Percentiles rank a stretch among this genome's conserved stretches.
Conservation (phyloP, 306 rosid genomes). For the Inga laurina region DNA sequence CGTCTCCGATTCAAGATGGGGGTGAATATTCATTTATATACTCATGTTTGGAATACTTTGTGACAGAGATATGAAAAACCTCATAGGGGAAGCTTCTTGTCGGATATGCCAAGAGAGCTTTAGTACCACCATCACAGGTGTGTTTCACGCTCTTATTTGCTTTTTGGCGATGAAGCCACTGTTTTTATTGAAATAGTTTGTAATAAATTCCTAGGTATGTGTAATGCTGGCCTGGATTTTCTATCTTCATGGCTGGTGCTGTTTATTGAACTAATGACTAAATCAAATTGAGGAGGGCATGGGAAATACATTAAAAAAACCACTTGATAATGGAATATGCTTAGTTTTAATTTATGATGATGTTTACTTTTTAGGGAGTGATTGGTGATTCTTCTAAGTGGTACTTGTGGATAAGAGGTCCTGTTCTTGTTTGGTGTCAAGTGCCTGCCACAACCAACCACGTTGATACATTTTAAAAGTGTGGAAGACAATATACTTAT, state of each 20-base stretch:
- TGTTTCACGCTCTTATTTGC: slow-evolving; percentile 14
- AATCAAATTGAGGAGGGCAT: neutral
- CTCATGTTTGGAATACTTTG: slow-evolving; percentile 26
- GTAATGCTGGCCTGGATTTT: slow-evolving; percentile 5
- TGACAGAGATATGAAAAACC: slow-evolving; percentile 90
- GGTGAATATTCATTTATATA: neutral
- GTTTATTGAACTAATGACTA: neutral
- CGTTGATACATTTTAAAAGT: neutral
- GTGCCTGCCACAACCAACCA: neutral
- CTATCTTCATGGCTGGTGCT: neutral
- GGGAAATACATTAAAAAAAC: neutral
- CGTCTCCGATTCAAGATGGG: neutral
- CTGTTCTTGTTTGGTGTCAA: neutral
- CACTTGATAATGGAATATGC: neutral
- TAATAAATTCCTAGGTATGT: neutral
- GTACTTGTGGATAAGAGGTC: neutral
- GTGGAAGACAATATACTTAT: neutral
- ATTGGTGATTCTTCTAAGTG: neutral
- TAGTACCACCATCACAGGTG: slow-evolving; percentile 89
- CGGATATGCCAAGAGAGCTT: slow-evolving; percentile 90
- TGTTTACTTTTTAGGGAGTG: neutral
- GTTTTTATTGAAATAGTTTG: neutral
- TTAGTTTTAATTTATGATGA: neutral
- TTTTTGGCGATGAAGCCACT: neutral
- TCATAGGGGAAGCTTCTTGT: slow-evolving; percentile 92